These are phyloP conservation scores for Stemphylium beticola DNA, from an alignment of 2,329 filamentous ascomycete species.

Conservation along the genomic window DNA sequence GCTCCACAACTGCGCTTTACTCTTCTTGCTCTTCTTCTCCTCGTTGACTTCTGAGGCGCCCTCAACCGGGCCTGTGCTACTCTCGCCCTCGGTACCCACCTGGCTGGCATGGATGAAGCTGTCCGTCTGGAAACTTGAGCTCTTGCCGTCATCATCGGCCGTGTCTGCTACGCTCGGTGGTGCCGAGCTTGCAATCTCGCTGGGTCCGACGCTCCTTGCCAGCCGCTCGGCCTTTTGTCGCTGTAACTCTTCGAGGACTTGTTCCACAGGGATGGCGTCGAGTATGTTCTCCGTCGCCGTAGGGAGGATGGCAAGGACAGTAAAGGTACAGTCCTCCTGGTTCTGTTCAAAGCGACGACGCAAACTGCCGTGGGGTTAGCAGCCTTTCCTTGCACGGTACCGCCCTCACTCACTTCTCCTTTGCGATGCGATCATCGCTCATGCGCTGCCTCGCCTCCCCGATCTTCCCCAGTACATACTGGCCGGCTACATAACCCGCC, in stretches of 20 bases:
- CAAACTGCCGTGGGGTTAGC: constrained; percentile 63
- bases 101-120: constrained; percentile 86
- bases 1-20: constrained; percentile 94
- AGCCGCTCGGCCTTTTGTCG: constrained; percentile 83
- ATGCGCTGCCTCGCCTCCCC: constrained; percentile 94
- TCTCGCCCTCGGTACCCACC: constrained; percentile 58
- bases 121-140: constrained; percentile 78
- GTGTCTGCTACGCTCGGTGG: constrained; percentile 67
- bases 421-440: constrained; percentile 92
- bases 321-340: constrained; percentile 98
- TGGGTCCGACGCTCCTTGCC: constrained; percentile 63
- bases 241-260: constrained; percentile 91
- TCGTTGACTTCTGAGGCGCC: constrained; percentile 50
- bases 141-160: constrained; percentile 78
- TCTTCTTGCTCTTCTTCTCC: constrained; percentile 68
- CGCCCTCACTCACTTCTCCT: constrained; percentile 78
- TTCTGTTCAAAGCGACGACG: constrained; percentile 98
- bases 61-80: constrained; percentile 48
- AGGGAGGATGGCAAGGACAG: constrained; percentile 91
- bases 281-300: constrained; percentile 90
- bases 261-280: constrained; percentile 86
- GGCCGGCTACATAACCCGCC: constrained; percentile 87
- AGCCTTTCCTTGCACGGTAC: too few species aligned
- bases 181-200: constrained; percentile 64
- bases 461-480: constrained; percentile 91